Conservation (phyloP, 352 stramenopile genomes). For the Albugo laibachii region DNA sequence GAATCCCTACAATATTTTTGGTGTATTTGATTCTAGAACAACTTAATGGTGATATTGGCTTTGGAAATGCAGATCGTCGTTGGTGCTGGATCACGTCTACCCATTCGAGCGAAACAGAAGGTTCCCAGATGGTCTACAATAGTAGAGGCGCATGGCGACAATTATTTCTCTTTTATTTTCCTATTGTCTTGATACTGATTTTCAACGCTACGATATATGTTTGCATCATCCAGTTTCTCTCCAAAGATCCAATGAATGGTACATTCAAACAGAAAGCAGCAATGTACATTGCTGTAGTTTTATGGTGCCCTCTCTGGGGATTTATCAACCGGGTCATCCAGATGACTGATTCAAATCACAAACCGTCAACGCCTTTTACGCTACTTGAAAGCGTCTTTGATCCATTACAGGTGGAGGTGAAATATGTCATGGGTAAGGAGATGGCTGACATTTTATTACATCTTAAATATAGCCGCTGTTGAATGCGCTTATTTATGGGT, state of each 20-base stretch:
- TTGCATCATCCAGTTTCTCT: slow-evolving; percentile 36
- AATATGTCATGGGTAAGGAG: background rate
- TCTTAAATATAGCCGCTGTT: slow-evolving; percentile 30
- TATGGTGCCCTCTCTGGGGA: slow-evolving; percentile 57
- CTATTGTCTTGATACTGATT: slow-evolving; percentile 35
- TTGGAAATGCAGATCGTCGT: slow-evolving; percentile 36
- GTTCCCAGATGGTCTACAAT: no score
- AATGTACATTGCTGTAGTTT: slow-evolving; percentile 48
- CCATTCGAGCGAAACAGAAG: no score
- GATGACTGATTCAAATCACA: slow-evolving; percentile 21
- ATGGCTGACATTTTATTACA: background rate
- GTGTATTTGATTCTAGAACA: slow-evolving; percentile 39
- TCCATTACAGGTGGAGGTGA: slow-evolving; percentile 10
- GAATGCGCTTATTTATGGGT: slow-evolving; percentile 45
- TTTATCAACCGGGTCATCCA: slow-evolving; percentile 44
- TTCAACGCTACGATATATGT: slow-evolving; percentile 45
- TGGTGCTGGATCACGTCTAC: slow-evolving; percentile 51
- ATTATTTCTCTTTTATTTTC: slow-evolving; percentile 41
- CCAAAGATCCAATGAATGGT: slow-evolving; percentile 36
- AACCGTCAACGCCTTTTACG: slow-evolving; percentile 26
- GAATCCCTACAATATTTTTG: slow-evolving; percentile 27
- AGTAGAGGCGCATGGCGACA: slow-evolving; percentile 25
- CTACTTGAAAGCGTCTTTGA: slow-evolving; percentile 55
- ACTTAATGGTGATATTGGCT: slow-evolving; percentile 42
- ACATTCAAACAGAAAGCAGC: slow-evolving; percentile 32